phyloP scores from a whole-genome alignment of 805 yeast genomes.

The Candida fluviatilis region DNA sequence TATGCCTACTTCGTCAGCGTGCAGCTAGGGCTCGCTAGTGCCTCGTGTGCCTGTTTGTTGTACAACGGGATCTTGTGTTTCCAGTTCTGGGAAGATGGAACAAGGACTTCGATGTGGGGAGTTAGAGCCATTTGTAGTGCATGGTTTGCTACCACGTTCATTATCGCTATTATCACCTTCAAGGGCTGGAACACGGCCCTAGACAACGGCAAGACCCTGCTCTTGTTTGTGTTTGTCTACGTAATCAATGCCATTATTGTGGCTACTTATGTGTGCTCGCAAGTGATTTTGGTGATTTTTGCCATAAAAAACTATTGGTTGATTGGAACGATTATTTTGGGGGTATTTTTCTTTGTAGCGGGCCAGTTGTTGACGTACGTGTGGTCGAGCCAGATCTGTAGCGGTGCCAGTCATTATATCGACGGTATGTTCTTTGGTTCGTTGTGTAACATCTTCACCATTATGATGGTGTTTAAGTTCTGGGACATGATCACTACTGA shows the following conservation, averaged over 20 bases:
- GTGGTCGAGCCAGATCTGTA: slow-evolving; percentile 64
- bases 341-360: slow-evolving; percentile 65
- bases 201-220: slow-evolving; percentile 53
- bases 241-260: slow-evolving; percentile 67
- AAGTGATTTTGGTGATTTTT: slow-evolving; percentile 60
- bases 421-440: slow-evolving; percentile 89
- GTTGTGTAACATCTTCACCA: slow-evolving; percentile 69
- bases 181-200: slow-evolving; percentile 53
- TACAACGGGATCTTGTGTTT: slow-evolving; percentile 78
- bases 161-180: slow-evolving; percentile 70
- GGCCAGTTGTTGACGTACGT: slow-evolving; percentile 80
- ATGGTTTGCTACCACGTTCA: slow-evolving; percentile 63
- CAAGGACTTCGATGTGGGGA: slow-evolving; percentile 55
- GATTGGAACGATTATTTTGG: slow-evolving; percentile 73
- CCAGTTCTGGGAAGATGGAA: slow-evolving; percentile 95
- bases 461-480: slow-evolving; percentile 93
- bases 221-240: slow-evolving; percentile 66
- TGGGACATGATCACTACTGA: slow-evolving; percentile 97
- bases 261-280: slow-evolving; percentile 60
- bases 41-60: slow-evolving; percentile 65
- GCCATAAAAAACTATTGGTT: slow-evolving; percentile 84
- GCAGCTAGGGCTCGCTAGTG: slow-evolving; percentile 72
- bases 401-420: slow-evolving; percentile 72
- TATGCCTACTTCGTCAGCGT: slow-evolving; percentile 81
- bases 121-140: slow-evolving; percentile 48